A percentile compares a stretch with the other conserved stretches of the same genome.
These are phyloP conservation scores for Septoria petroselini DNA, from an alignment of 2,329 filamentous ascomycete genomes.

Conservation along the genomic window DNA sequence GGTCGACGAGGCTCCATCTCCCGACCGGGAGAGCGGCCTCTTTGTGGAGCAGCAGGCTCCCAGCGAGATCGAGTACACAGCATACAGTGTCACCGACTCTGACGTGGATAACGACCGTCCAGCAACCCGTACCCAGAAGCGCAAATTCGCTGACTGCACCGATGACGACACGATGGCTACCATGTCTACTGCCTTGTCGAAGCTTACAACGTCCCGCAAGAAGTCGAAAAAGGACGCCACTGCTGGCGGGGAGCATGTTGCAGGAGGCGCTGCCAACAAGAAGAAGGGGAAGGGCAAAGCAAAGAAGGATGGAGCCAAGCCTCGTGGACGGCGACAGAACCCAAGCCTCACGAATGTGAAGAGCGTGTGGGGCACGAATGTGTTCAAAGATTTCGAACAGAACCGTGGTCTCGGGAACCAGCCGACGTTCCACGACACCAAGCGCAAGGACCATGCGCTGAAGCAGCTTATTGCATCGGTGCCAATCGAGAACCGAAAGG, in stretches of 20 bases:
- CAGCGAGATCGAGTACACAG: neutral
- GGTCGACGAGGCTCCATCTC: slow-evolving; percentile 14
- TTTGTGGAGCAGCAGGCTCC: slow-evolving; percentile 14
- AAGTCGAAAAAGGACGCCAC: slow-evolving; percentile 1
- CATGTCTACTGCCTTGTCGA: neutral
- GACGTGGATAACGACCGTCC: neutral
- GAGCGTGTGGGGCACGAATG: slow-evolving; percentile 24
- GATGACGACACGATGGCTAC: slow-evolving; percentile 1
- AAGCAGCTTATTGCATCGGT: slow-evolving; percentile 43
- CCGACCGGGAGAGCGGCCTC: slow-evolving; percentile 11
- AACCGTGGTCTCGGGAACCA: slow-evolving; percentile 23
- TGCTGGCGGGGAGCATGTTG: slow-evolving; percentile 15
- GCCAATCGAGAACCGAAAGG: slow-evolving; percentile 38
- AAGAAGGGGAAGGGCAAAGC: slow-evolving; percentile 12
- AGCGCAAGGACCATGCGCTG: slow-evolving; percentile 38
- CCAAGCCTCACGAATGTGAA: slow-evolving; percentile 20
- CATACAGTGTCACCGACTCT: neutral
- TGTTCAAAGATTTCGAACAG: slow-evolving; percentile 28
- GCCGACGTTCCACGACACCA: slow-evolving; percentile 23
- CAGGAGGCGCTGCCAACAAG: slow-evolving; percentile 4
- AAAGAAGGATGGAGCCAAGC: slow-evolving; percentile 9
- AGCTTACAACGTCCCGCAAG: neutral
- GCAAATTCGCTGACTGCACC: slow-evolving; percentile 4
- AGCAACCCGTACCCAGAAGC: slow-evolving; percentile 4
- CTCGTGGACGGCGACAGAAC: neutral